Percentiles rank a stretch among this genome's conserved stretches.
phyloP scores from a whole-genome alignment of 345 rosid species.

The Turnera subulata region DNA sequence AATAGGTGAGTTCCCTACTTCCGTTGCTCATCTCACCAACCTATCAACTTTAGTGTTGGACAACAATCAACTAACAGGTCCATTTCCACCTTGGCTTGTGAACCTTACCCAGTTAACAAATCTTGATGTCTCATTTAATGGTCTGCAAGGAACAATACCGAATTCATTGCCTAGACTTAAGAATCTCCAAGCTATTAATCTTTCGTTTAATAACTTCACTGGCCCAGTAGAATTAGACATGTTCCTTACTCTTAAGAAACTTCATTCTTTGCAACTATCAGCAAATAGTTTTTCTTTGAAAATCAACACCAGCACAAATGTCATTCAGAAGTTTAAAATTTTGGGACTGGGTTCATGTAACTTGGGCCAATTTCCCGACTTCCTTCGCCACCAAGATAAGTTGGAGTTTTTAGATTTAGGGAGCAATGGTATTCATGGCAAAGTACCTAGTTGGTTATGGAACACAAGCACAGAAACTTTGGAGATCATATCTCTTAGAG shows the following conservation, averaged over 20 bases:
- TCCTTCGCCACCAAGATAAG: background rate
- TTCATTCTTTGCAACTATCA: conserved; percentile 1
- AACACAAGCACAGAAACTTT: background rate
- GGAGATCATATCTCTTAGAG: background rate
- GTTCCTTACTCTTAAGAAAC: conserved; percentile 19
- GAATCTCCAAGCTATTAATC: conserved; percentile 10
- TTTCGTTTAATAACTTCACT: conserved; percentile 22
- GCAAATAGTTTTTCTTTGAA: background rate
- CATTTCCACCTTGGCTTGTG: background rate
- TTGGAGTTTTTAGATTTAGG: background rate
- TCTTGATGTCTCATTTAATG: background rate
- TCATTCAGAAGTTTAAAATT: background rate
- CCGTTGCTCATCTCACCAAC: conserved; percentile 1
- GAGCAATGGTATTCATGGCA: conserved; percentile 19
- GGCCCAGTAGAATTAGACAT: conserved; percentile 7
- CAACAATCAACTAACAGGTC: conserved; percentile 7
- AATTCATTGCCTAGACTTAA: conserved; percentile 10
- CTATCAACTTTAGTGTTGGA: conserved; percentile 8
- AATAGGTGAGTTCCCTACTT: conserved; percentile 18
- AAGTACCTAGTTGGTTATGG: conserved; percentile 11
- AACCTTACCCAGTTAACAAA: background rate
- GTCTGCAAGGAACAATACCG: conserved; percentile 24
- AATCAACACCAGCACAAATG: background rate
- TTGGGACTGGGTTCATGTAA: conserved; percentile 19
- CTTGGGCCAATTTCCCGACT: conserved; percentile 12